Evolutionary conservation across 371 early-diverging fungal species (phyloP).

Genomic region (Rhizopus arrhizus): DNA sequence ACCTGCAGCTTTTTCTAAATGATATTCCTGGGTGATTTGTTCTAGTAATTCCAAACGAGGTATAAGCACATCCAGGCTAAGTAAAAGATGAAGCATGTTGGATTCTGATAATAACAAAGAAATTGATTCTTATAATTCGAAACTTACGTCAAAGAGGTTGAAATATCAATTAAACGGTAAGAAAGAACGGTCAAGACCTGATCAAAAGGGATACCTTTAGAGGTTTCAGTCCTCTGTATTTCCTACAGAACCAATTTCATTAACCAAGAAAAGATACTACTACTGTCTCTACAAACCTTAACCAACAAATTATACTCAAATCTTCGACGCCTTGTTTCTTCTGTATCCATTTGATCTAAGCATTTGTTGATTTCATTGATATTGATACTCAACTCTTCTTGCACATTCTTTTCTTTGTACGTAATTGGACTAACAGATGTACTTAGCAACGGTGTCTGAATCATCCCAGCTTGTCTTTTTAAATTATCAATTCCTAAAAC

Average conservation of each 20-base stretch:
- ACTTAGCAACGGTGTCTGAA: background rate
- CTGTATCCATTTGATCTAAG: constrained; percentile 29
- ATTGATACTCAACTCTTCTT: constrained; percentile 16
- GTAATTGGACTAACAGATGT: constrained; percentile 6
- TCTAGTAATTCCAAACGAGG: constrained; percentile 47
- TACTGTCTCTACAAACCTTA: constrained; percentile 31
- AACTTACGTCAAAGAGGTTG: constrained; percentile 55
- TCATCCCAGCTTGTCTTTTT: constrained; percentile 1
- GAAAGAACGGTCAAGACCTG: constrained; percentile 56
- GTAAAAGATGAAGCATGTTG: background rate
- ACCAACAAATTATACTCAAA: constrained; percentile 53
- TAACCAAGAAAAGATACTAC: background rate
- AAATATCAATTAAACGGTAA: constrained; percentile 53
- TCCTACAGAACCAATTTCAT: constrained; percentile 28
- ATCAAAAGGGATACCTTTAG: constrained; percentile 60
- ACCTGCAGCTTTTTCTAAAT: constrained; percentile 48
- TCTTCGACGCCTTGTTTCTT: constrained; percentile 35
- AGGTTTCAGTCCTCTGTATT: constrained; percentile 40
- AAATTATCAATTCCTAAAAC: constrained; percentile 21
- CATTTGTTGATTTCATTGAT: constrained; percentile 27
- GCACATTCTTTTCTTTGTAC: constrained; percentile 3
- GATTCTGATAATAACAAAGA: background rate
- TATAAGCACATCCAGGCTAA: constrained; percentile 44
- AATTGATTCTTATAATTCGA: background rate
- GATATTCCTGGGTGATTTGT: constrained; percentile 43